Base-by-base conservation (phyloP, 2,329 filamentous ascomycete species). In the Aspergillus awamori region DNA sequence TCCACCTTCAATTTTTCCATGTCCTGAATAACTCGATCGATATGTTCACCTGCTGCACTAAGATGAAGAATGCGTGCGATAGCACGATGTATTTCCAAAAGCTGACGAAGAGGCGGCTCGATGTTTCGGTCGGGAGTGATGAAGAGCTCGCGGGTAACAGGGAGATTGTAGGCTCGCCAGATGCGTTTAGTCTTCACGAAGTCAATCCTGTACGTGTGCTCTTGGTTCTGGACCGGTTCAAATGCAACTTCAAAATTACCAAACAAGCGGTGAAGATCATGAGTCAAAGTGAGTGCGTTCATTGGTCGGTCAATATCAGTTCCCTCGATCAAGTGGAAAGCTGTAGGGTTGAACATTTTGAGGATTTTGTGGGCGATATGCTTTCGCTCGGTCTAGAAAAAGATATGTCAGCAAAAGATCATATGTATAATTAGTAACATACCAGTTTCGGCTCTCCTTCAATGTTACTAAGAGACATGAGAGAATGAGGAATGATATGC, bases 291-390 rank as follows among this genome's bases (percentile, higher is more conserved):
- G 13, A 79, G 66, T 17, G 78, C 77, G 65, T 82, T 81, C 24
- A 65, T 63, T 24, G 76, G 75, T 52, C 73, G 71, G 64, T 81
- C 77, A 57, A 81, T 79, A 10, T 79, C 70, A 33, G 63, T 57
- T 53, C 77, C 77, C 45, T 79, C 69, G 53, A 80, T 79, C 1
- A 79, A 57, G 65, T 74, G 67, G 8, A 68, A 67, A 39, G 75
- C 68, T 26, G 72, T 74, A 38, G 53, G 65, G 59, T 80, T 77
- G 60, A 81, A 79, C 76, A 81, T 80, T 28, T 80, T 77, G 2
- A 80, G 72, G 43, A 81, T 74, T 17, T 68, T 65, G 8, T 80
- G 66, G 8, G 76, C 74, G 0, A 71, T 69, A 68, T 74, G 60
- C 62, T 75, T 74, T 17, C 69, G 70, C 30, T 64, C 63, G 22